A percentile compares a stretch with the other conserved stretches of the same genome.
These are phyloP conservation scores for Colletotrichum sp. DNA, from an alignment of 2,329 filamentous ascomycete genomes.

Conservation along the genomic window DNA sequence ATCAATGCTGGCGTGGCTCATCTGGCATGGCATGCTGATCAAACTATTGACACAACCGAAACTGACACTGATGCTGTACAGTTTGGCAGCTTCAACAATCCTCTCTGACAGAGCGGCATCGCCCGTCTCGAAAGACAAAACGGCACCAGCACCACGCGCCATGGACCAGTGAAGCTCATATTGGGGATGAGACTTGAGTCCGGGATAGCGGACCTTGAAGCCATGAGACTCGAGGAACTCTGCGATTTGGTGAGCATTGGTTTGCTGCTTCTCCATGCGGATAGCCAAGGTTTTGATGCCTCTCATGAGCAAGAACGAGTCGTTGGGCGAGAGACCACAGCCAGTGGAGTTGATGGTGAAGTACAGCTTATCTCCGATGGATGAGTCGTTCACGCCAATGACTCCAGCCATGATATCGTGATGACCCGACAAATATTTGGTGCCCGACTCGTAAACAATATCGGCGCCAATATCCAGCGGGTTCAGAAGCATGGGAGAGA, in stretches of 20 bases:
- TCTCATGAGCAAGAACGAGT: slow-evolving; percentile 93
- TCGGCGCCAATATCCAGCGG: slow-evolving; percentile 94
- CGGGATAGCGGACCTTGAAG: slow-evolving; percentile 95
- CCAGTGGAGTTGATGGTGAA: slow-evolving; percentile 98
- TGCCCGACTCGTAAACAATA: slow-evolving; percentile 96
- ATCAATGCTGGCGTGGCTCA: slow-evolving; percentile 99
- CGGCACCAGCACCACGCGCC: slow-evolving; percentile 91
- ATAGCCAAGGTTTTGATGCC: slow-evolving; percentile 97
- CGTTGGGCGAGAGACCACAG: slow-evolving; percentile 92
- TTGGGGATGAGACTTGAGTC: slow-evolving; percentile 92
- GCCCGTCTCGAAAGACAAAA: slow-evolving; percentile 95
- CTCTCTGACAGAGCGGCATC: slow-evolving; percentile 83
- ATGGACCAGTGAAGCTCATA: slow-evolving; percentile 97
- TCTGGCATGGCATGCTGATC: slow-evolving; percentile 99
- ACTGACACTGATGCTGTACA: slow-evolving; percentile 96
- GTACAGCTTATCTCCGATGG: slow-evolving; percentile 87
- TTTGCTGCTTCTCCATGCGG: slow-evolving; percentile 98
- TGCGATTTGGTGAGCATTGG: slow-evolving; percentile 89
- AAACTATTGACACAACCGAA: slow-evolving; percentile 98
- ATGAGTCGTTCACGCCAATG: slow-evolving; percentile 84
- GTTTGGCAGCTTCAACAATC: slow-evolving; percentile 89
- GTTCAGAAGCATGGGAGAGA: slow-evolving; percentile 92
- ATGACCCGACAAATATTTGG: slow-evolving; percentile 96
- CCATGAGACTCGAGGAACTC: slow-evolving; percentile 90
- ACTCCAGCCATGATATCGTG: slow-evolving; percentile 99